Evolutionary conservation across 805 yeast genomes (phyloP), one percentile per base, ranked within the genome.

Genomic region (Ogataea kodamae): DNA sequence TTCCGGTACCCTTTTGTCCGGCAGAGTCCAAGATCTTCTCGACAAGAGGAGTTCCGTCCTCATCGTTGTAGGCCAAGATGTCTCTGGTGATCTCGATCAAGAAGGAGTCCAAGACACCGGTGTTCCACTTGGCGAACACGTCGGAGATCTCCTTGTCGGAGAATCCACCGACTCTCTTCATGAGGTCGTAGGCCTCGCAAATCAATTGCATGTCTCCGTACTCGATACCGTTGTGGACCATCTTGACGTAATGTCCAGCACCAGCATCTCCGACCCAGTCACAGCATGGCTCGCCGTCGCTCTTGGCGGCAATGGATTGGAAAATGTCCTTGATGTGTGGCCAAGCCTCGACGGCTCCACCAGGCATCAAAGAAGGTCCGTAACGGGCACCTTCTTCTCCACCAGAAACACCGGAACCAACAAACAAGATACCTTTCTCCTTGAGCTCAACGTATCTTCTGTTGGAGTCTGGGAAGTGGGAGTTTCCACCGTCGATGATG

Each of bases 181-280:
- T 72, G 64, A 90, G 72, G 65, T 89, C 97, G 70, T 90, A 90
- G 49, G 97, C 96, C 74, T 90, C 98, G 68, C 90, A 81, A 64
- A 90, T 90, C 75, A 90, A 77, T 74, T 90, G 98, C 98, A 90
- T 90, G 70, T 90, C 98, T 77, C 97, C 98, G 68, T 90, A 90
- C 72, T 90, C 98, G 55, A 90, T 90, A 84, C 98, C 98, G 66
- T 90, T 90, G 78, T 90, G 98, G 48, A 92, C 97, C 98, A 92
- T 92, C 76, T 90, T 90, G 62, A 90, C 97, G 70, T 82, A 90
- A 70, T 90, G 98, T 59, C 98, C 98, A 28, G 97, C 79, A 67
- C 98, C 98, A 43, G 95, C 96, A 53, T 90, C 95, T 59, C 98
- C 98, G 55, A 90, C 97, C 98, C 98, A 90, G 78, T 90, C 98